Evolutionary conservation across 78 protist genomes (phyloP), one percentile per base, ranked within the genome.

Genomic region (Corallochytrium limacisporum): DNA sequence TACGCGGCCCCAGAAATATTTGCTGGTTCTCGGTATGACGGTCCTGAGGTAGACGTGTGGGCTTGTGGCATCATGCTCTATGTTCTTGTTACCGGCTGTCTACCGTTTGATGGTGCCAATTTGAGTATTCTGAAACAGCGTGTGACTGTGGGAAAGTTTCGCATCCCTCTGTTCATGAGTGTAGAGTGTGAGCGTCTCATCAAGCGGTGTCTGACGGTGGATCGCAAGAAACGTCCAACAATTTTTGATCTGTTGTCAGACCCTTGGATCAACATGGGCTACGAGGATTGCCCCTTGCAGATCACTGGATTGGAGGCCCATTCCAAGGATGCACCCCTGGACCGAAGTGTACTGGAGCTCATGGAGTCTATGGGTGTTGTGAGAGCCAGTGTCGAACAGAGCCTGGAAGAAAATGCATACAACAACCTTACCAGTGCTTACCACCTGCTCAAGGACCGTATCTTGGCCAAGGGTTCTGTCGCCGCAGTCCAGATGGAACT

Each of bases 41-140:
- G 91, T 9, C 91, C 81, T 0, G 76, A 75, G 5, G 82, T 80
- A 0, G 95, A 89, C 49, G 44, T 85, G 29, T 89, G 95, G 95
- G 4, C 82, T 38, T 59, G 78, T 61, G 95, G 95, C 24, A 92
- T 89, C 15, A 65, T 85, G 0, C 72, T 95, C 9, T 95, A 87
- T 69, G 93, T 93, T 7, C 57, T 95, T 22, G 89, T 93, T n/a
- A 59, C 63, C 16, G n/a, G 63, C n/a, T 47, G 65, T 31, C 81
- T 95, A 33, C 99, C 99, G 18, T 95, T 95, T 54, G 99, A 95
- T 49, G 98, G 92, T 16, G 87, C 83, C 4, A 75, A 70, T 65
- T 81, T 93, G 37, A 78, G 83, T 1, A 81, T 77, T 4, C 85
- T 95, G 26, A 91, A 88, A 77, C 73, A 74, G 61, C 86, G 90